Evolutionary conservation across 2,329 filamentous ascomycete genomes (phyloP).

Genomic region (Cercospora sp.): DNA sequence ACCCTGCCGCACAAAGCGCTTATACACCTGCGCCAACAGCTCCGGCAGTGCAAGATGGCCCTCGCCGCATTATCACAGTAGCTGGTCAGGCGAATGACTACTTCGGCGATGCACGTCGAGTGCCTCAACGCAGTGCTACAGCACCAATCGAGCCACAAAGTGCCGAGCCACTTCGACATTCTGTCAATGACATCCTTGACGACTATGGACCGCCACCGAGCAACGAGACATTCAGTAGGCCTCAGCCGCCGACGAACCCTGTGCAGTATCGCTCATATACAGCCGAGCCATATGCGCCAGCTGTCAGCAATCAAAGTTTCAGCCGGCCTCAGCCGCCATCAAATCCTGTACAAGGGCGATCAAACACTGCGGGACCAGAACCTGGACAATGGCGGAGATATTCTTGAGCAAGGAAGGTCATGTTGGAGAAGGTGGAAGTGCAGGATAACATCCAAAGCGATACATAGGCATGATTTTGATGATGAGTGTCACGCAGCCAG

Average conservation of each 20-base stretch:
- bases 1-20: constrained; percentile 26
- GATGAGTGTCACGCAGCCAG: constrained; percentile 16
- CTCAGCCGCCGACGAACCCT: constrained; percentile 5
- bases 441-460: neutral
- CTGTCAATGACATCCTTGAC: constrained; percentile 30
- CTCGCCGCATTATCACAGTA: constrained; percentile 18
- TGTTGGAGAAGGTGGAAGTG: neutral
- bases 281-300: constrained; percentile 22
- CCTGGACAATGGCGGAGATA: constrained; percentile 11
- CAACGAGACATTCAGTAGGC: neutral
- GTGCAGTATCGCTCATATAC: constrained; percentile 10
- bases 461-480: constrained; percentile 20
- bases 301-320: neutral
- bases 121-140: constrained; percentile 19
- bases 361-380: constrained; percentile 9
- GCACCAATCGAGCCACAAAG: constrained; percentile 14
- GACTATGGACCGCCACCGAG: constrained; percentile 23
- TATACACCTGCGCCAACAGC: constrained; percentile 1
- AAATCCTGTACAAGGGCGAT: constrained; percentile 9
- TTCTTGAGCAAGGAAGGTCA: neutral
- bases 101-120: constrained; percentile 19
- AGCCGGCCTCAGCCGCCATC: neutral
- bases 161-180: constrained; percentile 11
- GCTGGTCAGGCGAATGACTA: constrained; percentile 16
- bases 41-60: constrained; percentile 7